Evolutionary conservation across 805 yeast species (phyloP), one percentile per base, ranked within the genome.

Genomic region (Cyberlindnera suaveolens): DNA sequence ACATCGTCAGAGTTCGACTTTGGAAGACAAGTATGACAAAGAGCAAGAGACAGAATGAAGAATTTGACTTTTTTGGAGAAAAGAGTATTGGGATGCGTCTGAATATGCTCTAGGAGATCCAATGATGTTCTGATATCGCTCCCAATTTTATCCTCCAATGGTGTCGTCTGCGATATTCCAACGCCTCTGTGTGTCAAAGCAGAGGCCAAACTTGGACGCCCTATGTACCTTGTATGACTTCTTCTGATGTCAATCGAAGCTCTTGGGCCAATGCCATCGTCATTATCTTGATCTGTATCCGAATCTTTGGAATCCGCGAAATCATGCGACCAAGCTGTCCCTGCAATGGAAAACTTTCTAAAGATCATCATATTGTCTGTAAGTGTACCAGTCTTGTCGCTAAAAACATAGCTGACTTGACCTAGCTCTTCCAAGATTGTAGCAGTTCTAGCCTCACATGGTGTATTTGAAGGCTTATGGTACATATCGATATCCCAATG

Each of bases 401-500:
- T 85, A 61, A 93, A 93, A 3, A 93, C 75, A 58, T 91, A 90
- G 39, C 96, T 83, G 1, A 95, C 97, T 61, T 93, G 99, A 3
- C 99, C 99, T 54, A 93, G 69, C 64, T 93, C 99, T 61, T 93
- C 99, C 50, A 93, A 74, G 51, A 93, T 88, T 0, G 97, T 86
- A 0, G 98, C 96, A 0, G 98, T 90, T 60, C 91, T 81, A 0
- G 96, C 95, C 54, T 86, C 96, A 38, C 96, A 91, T 0, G 96
- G 96, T 0, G 96, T 93, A 56, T 93, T 78, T 7, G 88, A 75
- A 29, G 78, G 84, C 15, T 70, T 71, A 60, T 93, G 87, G 57
- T 91, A 93, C 96, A 93, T 88, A 64, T 95, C 98, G 38, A 93
- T 77, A 64, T 93, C 99, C 76, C 80, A 81, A 59, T 88, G 95